phyloP scores from a whole-genome alignment of 768 basidiomycete genomes.

The Auricularia cornea region DNA sequence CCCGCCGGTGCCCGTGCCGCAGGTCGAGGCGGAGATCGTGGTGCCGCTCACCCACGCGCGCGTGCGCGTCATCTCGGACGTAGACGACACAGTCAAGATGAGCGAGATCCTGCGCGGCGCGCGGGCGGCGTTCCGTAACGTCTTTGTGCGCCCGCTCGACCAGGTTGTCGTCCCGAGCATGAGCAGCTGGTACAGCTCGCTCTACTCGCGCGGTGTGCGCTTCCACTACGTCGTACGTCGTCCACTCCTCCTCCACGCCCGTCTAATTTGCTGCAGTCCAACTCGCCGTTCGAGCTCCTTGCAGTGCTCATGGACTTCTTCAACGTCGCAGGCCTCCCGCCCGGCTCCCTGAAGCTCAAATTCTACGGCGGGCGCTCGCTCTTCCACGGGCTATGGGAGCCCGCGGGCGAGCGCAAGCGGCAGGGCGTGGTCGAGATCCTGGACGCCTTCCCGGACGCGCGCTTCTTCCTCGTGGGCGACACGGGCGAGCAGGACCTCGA shows the following conservation, averaged over 20 bases:
- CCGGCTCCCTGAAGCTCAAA: constrained; percentile 64
- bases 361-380: constrained; percentile 81
- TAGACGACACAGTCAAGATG: constrained; percentile 86
- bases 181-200: constrained; percentile 64
- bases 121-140: constrained; percentile 77
- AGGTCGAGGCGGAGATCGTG: constrained; percentile 10
- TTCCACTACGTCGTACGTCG: constrained; percentile 89
- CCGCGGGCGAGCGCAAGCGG: constrained; percentile 71
- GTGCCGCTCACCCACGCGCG: constrained; percentile 48
- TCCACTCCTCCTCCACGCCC: neutral
- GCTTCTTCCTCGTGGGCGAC: constrained; percentile 84
- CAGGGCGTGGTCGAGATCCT: constrained; percentile 72
- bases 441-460: constrained; percentile 60
- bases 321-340: constrained; percentile 55
- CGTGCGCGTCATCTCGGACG: constrained; percentile 81
- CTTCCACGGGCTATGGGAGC: constrained; percentile 74
- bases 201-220: constrained; percentile 63
- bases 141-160: constrained; percentile 77
- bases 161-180: constrained; percentile 78
- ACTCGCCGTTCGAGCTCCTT: constrained; percentile 78
- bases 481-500: constrained; percentile 94
- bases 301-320: constrained; percentile 75
- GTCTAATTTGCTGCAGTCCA: constrained; percentile 45
- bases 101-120: constrained; percentile 75
- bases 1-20: neutral